phyloP scores from a whole-genome alignment of 345 rosid genomes.

The Salix suchowensis region DNA sequence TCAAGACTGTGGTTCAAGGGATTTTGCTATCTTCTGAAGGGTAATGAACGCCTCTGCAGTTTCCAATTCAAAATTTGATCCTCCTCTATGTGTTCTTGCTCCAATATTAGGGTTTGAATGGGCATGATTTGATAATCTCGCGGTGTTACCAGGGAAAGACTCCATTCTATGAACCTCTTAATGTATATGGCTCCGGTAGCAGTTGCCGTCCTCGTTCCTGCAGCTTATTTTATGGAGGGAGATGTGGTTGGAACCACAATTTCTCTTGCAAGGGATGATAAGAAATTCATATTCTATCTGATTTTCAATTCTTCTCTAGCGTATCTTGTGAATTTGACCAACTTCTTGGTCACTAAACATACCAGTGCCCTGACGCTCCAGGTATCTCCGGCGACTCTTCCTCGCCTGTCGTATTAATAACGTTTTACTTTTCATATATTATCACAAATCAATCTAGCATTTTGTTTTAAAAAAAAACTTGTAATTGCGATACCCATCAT shows the following conservation, averaged over 20 bases:
- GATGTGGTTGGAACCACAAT: constrained; percentile 40
- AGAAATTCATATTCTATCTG: constrained; percentile 33
- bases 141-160: constrained; percentile 34
- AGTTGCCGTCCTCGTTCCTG: constrained; percentile 35
- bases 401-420: not conserved
- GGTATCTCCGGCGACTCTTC: constrained; percentile 18
- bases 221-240: constrained; percentile 29
- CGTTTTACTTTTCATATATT: no score
- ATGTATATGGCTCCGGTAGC: constrained; percentile 56
- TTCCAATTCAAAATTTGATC: not conserved
- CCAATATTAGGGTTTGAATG: not conserved
- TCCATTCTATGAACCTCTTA: constrained; percentile 48
- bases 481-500: not conserved
- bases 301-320: constrained; percentile 40
- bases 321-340: constrained; percentile 42
- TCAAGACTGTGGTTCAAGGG: constrained; percentile 47
- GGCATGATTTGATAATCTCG: not conserved
- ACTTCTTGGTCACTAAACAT: constrained; percentile 45
- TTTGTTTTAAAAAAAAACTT: not conserved
- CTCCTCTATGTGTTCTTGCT: not conserved
- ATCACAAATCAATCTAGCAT: no score
- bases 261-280: constrained; percentile 39
- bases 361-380: constrained; percentile 53
- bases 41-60: constrained; percentile 11
- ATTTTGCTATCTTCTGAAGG: constrained; percentile 48